phyloP scores from a whole-genome alignment of 345 rosid genomes.

The Camelina hispida region DNA sequence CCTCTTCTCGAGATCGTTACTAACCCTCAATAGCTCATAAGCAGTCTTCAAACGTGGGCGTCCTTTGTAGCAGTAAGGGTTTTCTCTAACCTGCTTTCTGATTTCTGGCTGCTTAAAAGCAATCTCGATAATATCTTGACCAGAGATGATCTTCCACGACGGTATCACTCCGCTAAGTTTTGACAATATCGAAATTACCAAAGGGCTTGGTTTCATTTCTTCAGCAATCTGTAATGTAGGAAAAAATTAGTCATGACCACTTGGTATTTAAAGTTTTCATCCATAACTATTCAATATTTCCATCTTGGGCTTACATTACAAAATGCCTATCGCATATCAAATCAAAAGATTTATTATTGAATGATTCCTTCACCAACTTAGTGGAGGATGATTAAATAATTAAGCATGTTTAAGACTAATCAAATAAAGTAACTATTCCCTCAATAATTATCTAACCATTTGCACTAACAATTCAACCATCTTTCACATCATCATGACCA shows the following conservation, averaged over 20 bases:
- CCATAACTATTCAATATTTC: too few relatives aligned
- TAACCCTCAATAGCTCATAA: slow-evolving; percentile 56
- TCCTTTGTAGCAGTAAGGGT: slow-evolving; percentile 80
- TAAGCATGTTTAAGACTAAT: too few relatives aligned
- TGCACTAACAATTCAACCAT: slow-evolving; percentile 1
- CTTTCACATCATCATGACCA: slow-evolving; percentile 27
- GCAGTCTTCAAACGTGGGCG: slow-evolving; percentile 78
- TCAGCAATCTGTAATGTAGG: slow-evolving; percentile 60
- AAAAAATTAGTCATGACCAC: too few relatives aligned
- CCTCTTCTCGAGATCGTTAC: slow-evolving; percentile 63
- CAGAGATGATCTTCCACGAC: slow-evolving; percentile 66
- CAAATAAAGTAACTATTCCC: neutral
- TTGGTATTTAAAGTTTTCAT: too few relatives aligned
- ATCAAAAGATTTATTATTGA: too few relatives aligned
- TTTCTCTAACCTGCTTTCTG: slow-evolving; percentile 67
- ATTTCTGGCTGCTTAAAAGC: slow-evolving; percentile 74
- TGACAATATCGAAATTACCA: slow-evolving; percentile 49
- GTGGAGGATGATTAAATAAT: too few relatives aligned
- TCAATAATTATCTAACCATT: neutral
- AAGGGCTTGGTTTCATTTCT: slow-evolving; percentile 58
- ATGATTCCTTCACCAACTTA: too few relatives aligned
- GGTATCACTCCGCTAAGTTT: slow-evolving; percentile 59
- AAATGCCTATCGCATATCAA: too few relatives aligned
- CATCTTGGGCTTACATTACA: too few relatives aligned
- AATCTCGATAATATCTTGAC: slow-evolving; percentile 62